Base-by-base conservation (phyloP, 805 yeast species). In the Priceomyces fermenticarens region DNA sequence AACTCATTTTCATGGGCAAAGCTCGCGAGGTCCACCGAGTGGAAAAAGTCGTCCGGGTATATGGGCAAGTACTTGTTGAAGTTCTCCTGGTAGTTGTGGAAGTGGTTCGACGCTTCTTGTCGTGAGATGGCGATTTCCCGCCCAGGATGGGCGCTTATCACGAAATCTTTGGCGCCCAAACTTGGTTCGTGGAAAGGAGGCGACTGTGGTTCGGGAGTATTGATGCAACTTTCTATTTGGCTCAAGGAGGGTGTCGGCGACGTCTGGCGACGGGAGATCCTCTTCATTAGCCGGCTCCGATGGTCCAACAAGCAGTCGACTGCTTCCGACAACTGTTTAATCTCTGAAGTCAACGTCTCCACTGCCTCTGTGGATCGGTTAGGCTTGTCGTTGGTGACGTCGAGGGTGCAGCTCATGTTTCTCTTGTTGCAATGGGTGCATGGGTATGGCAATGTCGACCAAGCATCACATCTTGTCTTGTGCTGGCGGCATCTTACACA, bases 401-500 rank as follows among this genome's bases (percentile, higher is more conserved):
- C 86, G 34, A 81, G 62, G 34, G 71, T 70, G 52, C 88, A 83
- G 20, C 62, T 59, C 14, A 75, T 49, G 12, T 77, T 76, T 43
- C 73, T 70, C 53, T 73, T 77, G 4, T 63, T 47, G 54, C 88
- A 83, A 25, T 76, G 70, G 2, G 81, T 57, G 51, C 88, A 83
- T 0, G 85, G 75, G 16, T 59, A 53, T 3, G 88, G 87, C 28
- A 67, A 58, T 11, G 78, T 73, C 16, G 54, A 53, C 10, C 60
- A 47, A 10, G 82, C 82, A 53, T 82, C 83, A 58, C 88, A 83
- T 51, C 74, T 79, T 12, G 82, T 80, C 55, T 83, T 83, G 49
- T 80, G 83, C 51, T 76, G 77, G 28, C 88, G 68, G 57, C 88
- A 83, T 26, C 84, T 65, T 3, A 75, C 68, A 54, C 88, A 83